Evolutionary conservation across 1,284 basidiomycete genomes (phyloP), one percentile per base, ranked within the genome.

Genomic region (Puccinia novopanici): DNA sequence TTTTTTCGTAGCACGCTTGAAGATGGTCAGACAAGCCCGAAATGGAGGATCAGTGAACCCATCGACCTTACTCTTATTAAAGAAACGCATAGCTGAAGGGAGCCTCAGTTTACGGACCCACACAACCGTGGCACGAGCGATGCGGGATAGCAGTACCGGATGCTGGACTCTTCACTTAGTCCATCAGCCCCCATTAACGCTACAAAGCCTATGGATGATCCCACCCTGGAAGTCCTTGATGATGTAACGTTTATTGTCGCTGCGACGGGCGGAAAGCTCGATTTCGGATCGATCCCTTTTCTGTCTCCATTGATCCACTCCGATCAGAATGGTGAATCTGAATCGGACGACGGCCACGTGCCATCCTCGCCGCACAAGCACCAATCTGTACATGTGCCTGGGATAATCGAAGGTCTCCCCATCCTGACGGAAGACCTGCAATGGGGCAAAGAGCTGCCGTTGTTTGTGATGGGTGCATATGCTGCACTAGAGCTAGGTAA

Each of bases 41-140:
- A 74, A 80, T 67, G 78, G 78, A 24, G 78, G 78, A 65, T 80
- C 78, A 9, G 78, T 80, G 19, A 80, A 80, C 55, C 78, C 78
- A 52, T 74, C 71, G 48, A 80, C 78, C n/a, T 50, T 80, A 22
- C 37, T 61, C 13, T 52, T 65, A 27, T 40, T 80, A 40, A 80
- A 80, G 45, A 40, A 65, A 45, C 78, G 71, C 57, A 34, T 80
- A 30, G 48, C 57, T 12, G 78, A 80, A 67, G 78, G 71, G 17
- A 50, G 30, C n/a, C 78, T 80, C n/a, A 65, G 30, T 34, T 37
- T 80, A 63, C 61, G 50, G 17, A 65, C 70, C 8, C 78, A 80
- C 27, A 80, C 70, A 27, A 50, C 78, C 8, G 71, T 80, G 12
- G 54, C 68, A 19, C 27, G 42, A 61, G 78, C 78, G n/a, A 80